These are phyloP conservation scores for Boletus sensibilis DNA, from an alignment of 768 basidiomycete species.

Conservation along the genomic window DNA sequence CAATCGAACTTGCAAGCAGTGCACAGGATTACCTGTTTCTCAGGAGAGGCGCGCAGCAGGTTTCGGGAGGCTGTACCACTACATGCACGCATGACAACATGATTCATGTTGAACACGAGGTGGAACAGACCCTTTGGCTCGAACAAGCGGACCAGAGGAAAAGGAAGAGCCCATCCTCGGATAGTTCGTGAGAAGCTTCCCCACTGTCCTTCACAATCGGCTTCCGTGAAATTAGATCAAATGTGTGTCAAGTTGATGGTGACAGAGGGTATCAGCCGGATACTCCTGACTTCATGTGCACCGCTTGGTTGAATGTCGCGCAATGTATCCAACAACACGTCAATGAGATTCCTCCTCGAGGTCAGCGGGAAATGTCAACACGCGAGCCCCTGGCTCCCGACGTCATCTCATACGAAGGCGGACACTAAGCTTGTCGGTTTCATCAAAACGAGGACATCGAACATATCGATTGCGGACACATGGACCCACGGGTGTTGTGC, in stretches of 20 bases:
- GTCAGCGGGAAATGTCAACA: conserved; percentile 3
- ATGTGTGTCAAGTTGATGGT: conserved; percentile 7
- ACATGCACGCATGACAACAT: conserved; percentile 14
- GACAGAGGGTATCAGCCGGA: conserved; percentile 2
- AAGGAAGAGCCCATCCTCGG: conserved; percentile 3
- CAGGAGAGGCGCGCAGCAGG: conserved; percentile 1
- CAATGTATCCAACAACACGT: conserved; percentile 5
- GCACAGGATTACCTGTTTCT: conserved; percentile 14
- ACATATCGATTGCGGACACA: conserved; percentile 13
- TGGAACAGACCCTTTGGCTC: conserved; percentile 11
- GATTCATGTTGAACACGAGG: conserved; percentile 28
- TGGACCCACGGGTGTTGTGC: conserved; percentile 11
- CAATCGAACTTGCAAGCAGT: conserved; percentile 11
- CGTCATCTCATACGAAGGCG: conserved; percentile 2
- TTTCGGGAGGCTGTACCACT: conserved; percentile 10
- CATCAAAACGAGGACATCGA: conserved; percentile 24
- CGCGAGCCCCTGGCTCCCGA: not conserved
- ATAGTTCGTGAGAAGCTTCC: conserved; percentile 12
- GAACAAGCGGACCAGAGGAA: conserved; percentile 6
- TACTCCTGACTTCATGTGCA: not conserved
- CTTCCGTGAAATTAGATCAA: conserved; percentile 10
- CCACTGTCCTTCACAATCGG: conserved; percentile 4
- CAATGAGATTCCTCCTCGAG: not conserved
- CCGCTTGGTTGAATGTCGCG: conserved; percentile 1
- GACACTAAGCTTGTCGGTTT: conserved; percentile 3